Base-by-base conservation (phyloP, 2,329 filamentous ascomycete genomes). In the Fusarium sp. region DNA sequence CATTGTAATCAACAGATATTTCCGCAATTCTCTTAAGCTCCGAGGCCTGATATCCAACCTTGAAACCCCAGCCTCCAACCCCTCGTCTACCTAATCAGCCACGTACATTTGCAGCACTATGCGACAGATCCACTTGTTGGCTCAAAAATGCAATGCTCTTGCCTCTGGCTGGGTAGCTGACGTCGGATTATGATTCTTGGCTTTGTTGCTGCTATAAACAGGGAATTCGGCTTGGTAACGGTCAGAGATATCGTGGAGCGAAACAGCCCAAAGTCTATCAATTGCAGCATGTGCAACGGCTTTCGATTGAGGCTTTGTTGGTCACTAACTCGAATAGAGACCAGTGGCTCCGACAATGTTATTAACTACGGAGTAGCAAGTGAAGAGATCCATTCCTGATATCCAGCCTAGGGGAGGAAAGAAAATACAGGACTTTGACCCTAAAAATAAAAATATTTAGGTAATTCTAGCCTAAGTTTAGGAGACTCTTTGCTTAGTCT, bases 11-110 rank as follows among this genome's bases (percentile, higher is more conserved):
- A 39, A 54, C 50, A 54, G 33, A 39, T 26, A 13, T 39, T 38
- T 36, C 50, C 50, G 33, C 50, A 54, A 39, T 28, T 38, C 28
- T 53, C 50, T 38, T 28, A 24, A 28, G 33, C 33, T 39, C 50
- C 33, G 33, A 54, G 33, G 50, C 50, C 50, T 39, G 20, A 54
- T 28, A 28, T 39, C 20, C 50, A 54, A 39, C 50, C 33, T 51
- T 67, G 45, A 61, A 58, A 53, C 63, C 65, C 73, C 69, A 65
- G 66, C 61, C 66, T 73, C 75, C 73, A 73, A 68, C 71, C 75
- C 73, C 75, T 77, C 75, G 58, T 75, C 53, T 65, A 72, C 74
- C 53, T 65, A 72, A 62, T 71, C 72, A 77, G 75, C 73, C 73
- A 77, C 75, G 61, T 65, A 71, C 77, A 77, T 75, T 77, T 75